A percentile compares a stretch with the other conserved stretches of the same genome.
phyloP scores from a whole-genome alignment of 2,329 filamentous ascomycete species.

The Catunica adiposa region DNA sequence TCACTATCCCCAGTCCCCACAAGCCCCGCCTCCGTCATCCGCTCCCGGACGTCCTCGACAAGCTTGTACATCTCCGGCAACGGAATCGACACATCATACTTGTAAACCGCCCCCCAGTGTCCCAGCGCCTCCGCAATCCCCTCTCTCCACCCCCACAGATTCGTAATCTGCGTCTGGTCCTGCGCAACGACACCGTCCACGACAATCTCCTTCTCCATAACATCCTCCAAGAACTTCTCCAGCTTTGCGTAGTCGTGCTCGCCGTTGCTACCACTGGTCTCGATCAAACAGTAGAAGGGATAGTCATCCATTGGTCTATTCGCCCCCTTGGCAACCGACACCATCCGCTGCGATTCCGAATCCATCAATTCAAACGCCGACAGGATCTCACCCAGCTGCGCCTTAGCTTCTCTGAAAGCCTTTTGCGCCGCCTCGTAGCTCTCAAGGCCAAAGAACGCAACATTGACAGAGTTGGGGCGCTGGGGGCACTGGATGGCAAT shows the following conservation, averaged over 20 bases:
- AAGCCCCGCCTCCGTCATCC: constrained; percentile 57
- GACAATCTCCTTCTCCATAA: constrained; percentile 78
- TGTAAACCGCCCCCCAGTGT: constrained; percentile 91
- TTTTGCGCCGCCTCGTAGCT: constrained; percentile 78
- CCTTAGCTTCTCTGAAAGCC: constrained; percentile 79
- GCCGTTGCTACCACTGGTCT: constrained; percentile 85
- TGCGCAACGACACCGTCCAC: constrained; percentile 81
- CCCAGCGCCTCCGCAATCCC: constrained; percentile 78
- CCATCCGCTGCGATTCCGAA: constrained; percentile 59
- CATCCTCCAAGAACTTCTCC: constrained; percentile 73
- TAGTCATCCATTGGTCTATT: constrained; percentile 71
- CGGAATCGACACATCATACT: constrained; percentile 94
- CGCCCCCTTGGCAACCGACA: constrained; percentile 56
- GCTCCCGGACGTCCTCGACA: constrained; percentile 67
- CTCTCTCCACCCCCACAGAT: constrained; percentile 85
- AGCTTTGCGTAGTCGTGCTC: constrained; percentile 92
- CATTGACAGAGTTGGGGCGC: constrained; percentile 74
- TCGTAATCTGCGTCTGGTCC: constrained; percentile 74
- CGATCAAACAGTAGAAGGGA: constrained; percentile 91
- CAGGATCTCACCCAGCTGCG: constrained; percentile 80
- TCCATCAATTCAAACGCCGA: constrained; percentile 99
- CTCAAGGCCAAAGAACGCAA: constrained; percentile 82
- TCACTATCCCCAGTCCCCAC: constrained; percentile 49
- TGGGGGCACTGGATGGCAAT: constrained; percentile 82
- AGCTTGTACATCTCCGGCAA: constrained; percentile 72